These are phyloP conservation scores for Trichophaea hybrida DNA, from an alignment of 2,329 filamentous ascomycete genomes.

Conservation along the genomic window DNA sequence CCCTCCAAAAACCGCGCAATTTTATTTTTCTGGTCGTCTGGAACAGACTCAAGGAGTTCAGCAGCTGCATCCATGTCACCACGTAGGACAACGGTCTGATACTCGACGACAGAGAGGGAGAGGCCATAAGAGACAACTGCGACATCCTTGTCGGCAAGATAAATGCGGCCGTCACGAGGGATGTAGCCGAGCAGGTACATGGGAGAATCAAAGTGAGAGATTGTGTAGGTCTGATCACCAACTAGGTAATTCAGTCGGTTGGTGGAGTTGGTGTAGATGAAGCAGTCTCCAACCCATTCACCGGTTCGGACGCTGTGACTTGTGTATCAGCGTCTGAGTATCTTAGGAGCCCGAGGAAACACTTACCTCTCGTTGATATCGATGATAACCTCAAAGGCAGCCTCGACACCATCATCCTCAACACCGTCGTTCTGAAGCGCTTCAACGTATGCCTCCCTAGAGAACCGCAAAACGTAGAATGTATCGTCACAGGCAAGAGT, in stretches of 20 bases:
- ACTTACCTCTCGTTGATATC: conserved; percentile 75
- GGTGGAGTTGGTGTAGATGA: conserved; percentile 95
- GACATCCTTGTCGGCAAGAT: conserved; percentile 91
- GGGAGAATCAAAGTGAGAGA: conserved; percentile 89
- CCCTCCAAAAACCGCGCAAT: conserved; percentile 95
- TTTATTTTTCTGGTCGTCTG: conserved; percentile 91
- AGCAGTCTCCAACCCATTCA: conserved; percentile 96
- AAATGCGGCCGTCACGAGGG: conserved; percentile 84
- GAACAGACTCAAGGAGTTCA: conserved; percentile 70
- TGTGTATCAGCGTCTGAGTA: conserved; percentile 21
- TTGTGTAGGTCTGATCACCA: conserved; percentile 92
- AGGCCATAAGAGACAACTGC: conserved; percentile 78
- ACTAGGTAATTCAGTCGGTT: conserved; percentile 97
- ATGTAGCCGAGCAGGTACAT: conserved; percentile 95
- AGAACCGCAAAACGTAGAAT: conserved; percentile 88
- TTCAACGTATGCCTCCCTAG: conserved; percentile 72
- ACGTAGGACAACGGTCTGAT: conserved; percentile 87
- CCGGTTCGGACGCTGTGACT: conserved; percentile 63
- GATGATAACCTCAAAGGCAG: conserved; percentile 89
- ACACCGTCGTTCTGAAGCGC: conserved; percentile 68
- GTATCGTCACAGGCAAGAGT: conserved; percentile 86
- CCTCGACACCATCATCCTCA: conserved; percentile 83
- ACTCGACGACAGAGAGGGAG: conserved; percentile 85
- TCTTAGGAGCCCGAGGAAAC: conserved; percentile 20
- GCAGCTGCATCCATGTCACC: conserved; percentile 85